Evolutionary conservation across 176 grass and related monocot genomes (phyloP).

Genomic region (Triticum turgidum): DNA sequence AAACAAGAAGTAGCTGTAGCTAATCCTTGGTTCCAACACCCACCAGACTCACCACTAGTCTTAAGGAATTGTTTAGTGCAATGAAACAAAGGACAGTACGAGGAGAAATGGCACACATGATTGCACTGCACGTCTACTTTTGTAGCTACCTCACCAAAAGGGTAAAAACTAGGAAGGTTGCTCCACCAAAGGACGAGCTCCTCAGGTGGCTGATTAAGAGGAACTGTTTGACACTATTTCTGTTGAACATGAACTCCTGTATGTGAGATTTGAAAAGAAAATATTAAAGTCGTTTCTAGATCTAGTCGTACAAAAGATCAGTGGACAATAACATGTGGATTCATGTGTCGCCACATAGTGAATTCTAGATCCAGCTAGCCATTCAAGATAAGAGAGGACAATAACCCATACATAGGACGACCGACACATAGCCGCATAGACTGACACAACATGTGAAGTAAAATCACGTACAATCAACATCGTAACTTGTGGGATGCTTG

Average conservation of each 20-base stretch:
- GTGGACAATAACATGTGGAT: not conserved
- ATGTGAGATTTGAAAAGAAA: not conserved
- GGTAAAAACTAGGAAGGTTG: slow-evolving; percentile 35
- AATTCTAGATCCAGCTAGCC: not conserved
- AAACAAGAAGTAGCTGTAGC: not conserved
- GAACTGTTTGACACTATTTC: not conserved
- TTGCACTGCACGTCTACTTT: slow-evolving; percentile 5
- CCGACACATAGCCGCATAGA: not conserved
- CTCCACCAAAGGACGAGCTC: not conserved
- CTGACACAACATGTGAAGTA: not conserved
- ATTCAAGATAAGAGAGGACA: not conserved
- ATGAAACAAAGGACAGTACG: slow-evolving; percentile 33
- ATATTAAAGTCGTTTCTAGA: not conserved
- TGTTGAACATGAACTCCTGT: not conserved
- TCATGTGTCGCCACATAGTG: too few species aligned
- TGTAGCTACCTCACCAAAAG: slow-evolving; percentile 19
- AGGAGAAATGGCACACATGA: slow-evolving; percentile 31
- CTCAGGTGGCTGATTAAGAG: not conserved
- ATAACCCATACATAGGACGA: not conserved
- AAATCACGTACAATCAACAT: not conserved
- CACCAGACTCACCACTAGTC: not conserved
- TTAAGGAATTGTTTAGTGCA: slow-evolving; percentile 19
- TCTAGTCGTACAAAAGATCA: not conserved
- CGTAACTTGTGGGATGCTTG: not conserved
- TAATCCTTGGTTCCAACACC: slow-evolving; percentile 21